These are phyloP conservation scores for Tricholoma sp. DNA, from an alignment of 768 basidiomycete species.

Conservation along the genomic window DNA sequence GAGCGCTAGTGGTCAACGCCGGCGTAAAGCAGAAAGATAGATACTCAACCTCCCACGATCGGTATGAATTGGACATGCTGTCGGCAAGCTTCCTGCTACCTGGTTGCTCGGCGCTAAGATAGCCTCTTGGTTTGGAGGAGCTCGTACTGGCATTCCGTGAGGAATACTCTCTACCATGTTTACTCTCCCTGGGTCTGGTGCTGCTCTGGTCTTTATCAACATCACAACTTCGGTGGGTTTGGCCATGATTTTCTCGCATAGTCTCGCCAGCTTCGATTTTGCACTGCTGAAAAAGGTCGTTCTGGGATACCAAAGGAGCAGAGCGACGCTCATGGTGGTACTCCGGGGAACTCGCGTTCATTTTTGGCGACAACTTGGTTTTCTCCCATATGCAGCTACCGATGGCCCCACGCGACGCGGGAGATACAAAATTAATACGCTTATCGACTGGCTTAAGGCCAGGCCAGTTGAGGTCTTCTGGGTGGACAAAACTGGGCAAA, in stretches of 20 bases:
- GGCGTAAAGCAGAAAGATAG: background rate
- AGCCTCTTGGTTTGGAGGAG: constrained; percentile 7
- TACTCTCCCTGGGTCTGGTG: constrained; percentile 7
- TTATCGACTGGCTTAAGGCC: constrained; percentile 16
- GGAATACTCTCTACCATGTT: constrained; percentile 2
- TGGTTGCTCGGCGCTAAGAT: constrained; percentile 10
- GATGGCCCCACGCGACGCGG: background rate
- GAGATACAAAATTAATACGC: constrained; percentile 5
- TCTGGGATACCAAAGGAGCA: constrained; percentile 36
- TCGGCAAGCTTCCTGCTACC: background rate
- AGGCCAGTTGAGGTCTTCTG: constrained; percentile 41
- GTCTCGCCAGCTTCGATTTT: constrained; percentile 22
- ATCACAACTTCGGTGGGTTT: background rate
- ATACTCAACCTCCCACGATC: constrained; percentile 5
- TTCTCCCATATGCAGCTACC: constrained; percentile 4
- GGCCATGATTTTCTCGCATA: background rate
- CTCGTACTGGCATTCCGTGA: constrained; percentile 6
- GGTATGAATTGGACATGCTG: background rate
- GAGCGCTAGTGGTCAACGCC: background rate
- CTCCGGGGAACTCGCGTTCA: constrained; percentile 2
- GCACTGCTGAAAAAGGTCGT: constrained; percentile 36
- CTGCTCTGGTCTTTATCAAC: constrained; percentile 4
- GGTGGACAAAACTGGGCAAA: constrained; percentile 42
- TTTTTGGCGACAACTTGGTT: background rate
- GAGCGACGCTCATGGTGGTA: constrained; percentile 21